phyloP scores from a whole-genome alignment of 768 basidiomycete species.

The Filobasidium floriforme region DNA sequence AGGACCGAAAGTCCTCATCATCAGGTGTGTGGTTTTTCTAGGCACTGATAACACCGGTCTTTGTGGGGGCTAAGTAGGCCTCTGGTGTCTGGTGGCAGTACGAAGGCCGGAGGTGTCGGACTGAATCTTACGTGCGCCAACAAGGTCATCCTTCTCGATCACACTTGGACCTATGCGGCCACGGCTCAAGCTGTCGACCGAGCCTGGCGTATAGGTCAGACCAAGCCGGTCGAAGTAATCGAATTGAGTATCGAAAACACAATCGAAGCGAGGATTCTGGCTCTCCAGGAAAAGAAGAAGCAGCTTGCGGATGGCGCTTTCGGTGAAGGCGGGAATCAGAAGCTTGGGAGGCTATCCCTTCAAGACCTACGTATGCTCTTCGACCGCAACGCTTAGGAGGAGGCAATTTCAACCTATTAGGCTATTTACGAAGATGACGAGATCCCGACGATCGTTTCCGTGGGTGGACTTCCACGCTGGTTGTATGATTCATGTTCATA shows the following conservation, averaged over 20 bases:
- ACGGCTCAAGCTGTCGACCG: constrained; percentile 44
- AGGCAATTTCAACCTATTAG: background rate
- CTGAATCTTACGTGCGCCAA: constrained; percentile 32
- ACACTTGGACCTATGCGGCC: constrained; percentile 46
- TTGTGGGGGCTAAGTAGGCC: too few relatives aligned
- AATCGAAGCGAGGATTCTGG: constrained; percentile 61
- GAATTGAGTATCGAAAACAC: constrained; percentile 44
- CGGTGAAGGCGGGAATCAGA: constrained; percentile 33
- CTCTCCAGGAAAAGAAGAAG: constrained; percentile 52
- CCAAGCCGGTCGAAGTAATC: constrained; percentile 38
- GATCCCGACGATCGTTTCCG: too few relatives aligned
- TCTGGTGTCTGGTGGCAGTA: too few relatives aligned
- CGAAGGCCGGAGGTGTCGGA: constrained; percentile 46
- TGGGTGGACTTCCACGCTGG: too few relatives aligned
- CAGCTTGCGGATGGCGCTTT: constrained; percentile 43
- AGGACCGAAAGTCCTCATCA: constrained; percentile 39
- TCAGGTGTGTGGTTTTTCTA: too few relatives aligned
- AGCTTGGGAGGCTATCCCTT: constrained; percentile 12
- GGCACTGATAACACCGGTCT: too few relatives aligned
- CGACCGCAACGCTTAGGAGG: constrained; percentile 8
- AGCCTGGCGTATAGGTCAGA: constrained; percentile 46
- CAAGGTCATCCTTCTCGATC: constrained; percentile 41
- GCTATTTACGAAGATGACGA: too few relatives aligned
- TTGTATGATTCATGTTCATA: too few relatives aligned
- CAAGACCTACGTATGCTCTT: constrained; percentile 10